phyloP scores from a whole-genome alignment of 352 stramenopile genomes.

The Blastocystis sp. region DNA sequence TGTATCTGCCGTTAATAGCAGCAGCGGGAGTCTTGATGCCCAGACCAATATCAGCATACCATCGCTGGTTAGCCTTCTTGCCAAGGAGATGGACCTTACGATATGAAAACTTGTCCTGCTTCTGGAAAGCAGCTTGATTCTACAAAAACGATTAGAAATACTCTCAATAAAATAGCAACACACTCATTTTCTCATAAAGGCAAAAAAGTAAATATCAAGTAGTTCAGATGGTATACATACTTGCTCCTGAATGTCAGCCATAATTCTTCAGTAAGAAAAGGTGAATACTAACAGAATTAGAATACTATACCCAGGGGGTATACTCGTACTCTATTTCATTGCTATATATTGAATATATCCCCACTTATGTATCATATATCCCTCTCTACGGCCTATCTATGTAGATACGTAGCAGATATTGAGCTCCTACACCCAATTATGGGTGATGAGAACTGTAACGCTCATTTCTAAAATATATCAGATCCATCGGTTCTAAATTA shows the following conservation, averaged over 20 bases:
- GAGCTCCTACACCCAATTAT: neutral
- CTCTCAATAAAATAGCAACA: too few species aligned
- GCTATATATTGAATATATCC: neutral
- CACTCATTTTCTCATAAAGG: neutral
- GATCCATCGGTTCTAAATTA: neutral
- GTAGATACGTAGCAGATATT: neutral
- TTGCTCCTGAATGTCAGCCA: slow-evolving; percentile 58
- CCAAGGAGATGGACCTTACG: slow-evolving; percentile 57
- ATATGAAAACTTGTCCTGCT: slow-evolving; percentile 73
- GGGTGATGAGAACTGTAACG: neutral
- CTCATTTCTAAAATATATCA: neutral
- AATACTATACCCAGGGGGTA: neutral
- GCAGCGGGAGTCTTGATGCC: slow-evolving; percentile 40
- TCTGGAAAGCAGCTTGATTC: slow-evolving; percentile 97
- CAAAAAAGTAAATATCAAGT: neutral
- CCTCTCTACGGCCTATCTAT: neutral
- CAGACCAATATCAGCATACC: slow-evolving; percentile 56
- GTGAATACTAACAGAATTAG: neutral
- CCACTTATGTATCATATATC: neutral
- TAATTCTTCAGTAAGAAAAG: slow-evolving; percentile 27
- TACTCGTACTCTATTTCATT: neutral
- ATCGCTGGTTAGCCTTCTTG: slow-evolving; percentile 61
- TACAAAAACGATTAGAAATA: slow-evolving; percentile 66
- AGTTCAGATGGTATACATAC: neutral
- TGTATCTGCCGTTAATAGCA: slow-evolving; percentile 83